Conservation (phyloP, 2,329 filamentous ascomycete genomes). For the Aureobasidium uvarum region DNA sequence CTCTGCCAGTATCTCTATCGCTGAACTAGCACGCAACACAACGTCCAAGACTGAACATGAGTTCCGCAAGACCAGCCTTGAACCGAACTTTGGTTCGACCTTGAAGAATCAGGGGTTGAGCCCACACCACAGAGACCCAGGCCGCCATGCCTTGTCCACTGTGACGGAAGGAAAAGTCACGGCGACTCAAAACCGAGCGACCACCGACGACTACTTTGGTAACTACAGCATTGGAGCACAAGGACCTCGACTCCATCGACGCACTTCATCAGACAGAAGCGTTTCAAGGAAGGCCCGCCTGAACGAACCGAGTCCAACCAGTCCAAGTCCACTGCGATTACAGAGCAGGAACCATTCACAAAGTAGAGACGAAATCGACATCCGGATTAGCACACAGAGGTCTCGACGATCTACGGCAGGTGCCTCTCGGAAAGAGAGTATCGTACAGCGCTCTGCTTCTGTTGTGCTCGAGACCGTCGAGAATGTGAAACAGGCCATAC, state of each 20-base stretch:
- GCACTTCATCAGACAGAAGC: slow-evolving; percentile 1
- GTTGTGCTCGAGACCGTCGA: slow-evolving; percentile 16
- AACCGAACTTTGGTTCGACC: slow-evolving; percentile 1
- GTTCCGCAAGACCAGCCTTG: slow-evolving; percentile 23
- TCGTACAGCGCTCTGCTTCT: slow-evolving; percentile 16
- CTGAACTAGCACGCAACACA: neutral
- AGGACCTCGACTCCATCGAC: neutral
- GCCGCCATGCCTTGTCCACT: neutral
- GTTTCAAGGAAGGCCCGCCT: neutral
- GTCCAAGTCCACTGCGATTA: neutral
- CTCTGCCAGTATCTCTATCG: slow-evolving; percentile 14
- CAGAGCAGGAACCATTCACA: neutral
- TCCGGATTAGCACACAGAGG: neutral
- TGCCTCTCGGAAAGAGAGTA: neutral
- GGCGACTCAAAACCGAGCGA: neutral
- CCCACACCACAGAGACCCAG: neutral
- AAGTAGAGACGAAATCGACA: neutral
- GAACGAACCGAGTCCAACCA: neutral
- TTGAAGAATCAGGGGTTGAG: neutral
- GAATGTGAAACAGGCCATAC: neutral
- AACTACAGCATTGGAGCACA: neutral
- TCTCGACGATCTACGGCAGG: slow-evolving; percentile 7
- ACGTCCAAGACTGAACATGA: neutral
- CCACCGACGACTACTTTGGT: slow-evolving; percentile 9
- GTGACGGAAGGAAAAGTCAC: neutral